phyloP scores from a whole-genome alignment of 495 filamentous ascomycete genomes.

The Talaromyces borbonicus region DNA sequence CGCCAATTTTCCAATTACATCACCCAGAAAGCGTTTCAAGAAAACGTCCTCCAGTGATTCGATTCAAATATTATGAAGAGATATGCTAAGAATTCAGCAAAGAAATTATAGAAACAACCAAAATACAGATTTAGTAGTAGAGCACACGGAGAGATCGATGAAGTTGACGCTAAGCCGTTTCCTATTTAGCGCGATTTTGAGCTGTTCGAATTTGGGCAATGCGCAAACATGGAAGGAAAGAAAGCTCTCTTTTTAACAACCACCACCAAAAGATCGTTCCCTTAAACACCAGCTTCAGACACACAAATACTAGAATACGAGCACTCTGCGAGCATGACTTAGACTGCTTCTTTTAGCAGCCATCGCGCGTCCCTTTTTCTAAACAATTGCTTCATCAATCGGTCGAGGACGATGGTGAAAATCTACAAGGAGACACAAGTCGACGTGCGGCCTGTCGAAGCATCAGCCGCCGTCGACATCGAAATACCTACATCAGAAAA shows the following conservation, averaged over 20 bases:
- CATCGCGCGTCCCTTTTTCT: not conserved
- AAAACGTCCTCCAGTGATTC: no score
- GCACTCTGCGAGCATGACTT: not conserved
- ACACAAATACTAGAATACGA: not conserved
- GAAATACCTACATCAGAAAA: conserved; percentile 51
- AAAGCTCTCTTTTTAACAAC: not conserved
- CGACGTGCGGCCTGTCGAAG: conserved; percentile 63
- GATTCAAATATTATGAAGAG: no score
- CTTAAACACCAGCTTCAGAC: not conserved
- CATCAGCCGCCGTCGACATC: conserved; percentile 60
- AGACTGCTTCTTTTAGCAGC: not conserved
- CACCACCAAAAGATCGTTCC: not conserved
- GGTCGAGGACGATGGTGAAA: conserved; percentile 33
- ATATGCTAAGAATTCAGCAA: no score
- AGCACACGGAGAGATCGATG: no score
- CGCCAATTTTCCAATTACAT: no score
- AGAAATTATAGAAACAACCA: no score
- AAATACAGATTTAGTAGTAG: no score
- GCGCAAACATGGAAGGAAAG: not conserved
- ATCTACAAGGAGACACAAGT: conserved; percentile 83
- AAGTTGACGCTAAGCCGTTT: conserved; percentile 1
- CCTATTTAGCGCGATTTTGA: not conserved
- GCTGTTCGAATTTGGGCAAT: conserved; percentile 2
- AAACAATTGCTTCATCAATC: not conserved
- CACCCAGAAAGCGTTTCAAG: no score